phyloP scores from a whole-genome alignment of 2,329 filamentous ascomycete genomes.

The Chaetomium strumarium region DNA sequence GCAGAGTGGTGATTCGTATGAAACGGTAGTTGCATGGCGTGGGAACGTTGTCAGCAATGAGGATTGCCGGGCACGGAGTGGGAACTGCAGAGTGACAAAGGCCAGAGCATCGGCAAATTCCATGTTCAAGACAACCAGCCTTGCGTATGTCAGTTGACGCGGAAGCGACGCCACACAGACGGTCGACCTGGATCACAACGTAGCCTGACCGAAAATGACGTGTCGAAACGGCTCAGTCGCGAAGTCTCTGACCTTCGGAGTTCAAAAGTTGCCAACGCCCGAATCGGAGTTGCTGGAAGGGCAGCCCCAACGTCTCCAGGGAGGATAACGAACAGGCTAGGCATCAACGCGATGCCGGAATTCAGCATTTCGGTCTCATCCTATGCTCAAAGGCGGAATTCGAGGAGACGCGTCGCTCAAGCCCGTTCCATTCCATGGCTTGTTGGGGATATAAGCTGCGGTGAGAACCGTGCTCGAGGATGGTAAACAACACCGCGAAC shows the following conservation, averaged over 20 bases:
- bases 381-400: conserved; percentile 11
- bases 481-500: not conserved
- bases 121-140: not conserved
- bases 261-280: not conserved
- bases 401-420: not conserved
- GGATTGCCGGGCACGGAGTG: not conserved
- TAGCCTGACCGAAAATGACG: not conserved
- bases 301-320: not conserved
- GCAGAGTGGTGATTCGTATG: not conserved
- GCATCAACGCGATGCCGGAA: not conserved
- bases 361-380: not conserved
- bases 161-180: not conserved
- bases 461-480: not conserved
- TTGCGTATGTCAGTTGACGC: not conserved
- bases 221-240: conserved; percentile 13
- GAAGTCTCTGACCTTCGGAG: not conserved
- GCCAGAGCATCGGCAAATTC: not conserved
- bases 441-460: not conserved
- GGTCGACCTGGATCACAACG: not conserved
- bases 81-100: not conserved
- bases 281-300: not conserved
- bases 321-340: not conserved
- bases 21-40: not conserved
- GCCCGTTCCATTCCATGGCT: no score
- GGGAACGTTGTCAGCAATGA: not conserved